Percentiles rank a stretch among this genome's conserved stretches.
These are phyloP conservation scores for Pseudoscleropodium purum DNA, from an alignment of 225 moss, liverwort and hornwort species.

Conservation along the genomic window DNA sequence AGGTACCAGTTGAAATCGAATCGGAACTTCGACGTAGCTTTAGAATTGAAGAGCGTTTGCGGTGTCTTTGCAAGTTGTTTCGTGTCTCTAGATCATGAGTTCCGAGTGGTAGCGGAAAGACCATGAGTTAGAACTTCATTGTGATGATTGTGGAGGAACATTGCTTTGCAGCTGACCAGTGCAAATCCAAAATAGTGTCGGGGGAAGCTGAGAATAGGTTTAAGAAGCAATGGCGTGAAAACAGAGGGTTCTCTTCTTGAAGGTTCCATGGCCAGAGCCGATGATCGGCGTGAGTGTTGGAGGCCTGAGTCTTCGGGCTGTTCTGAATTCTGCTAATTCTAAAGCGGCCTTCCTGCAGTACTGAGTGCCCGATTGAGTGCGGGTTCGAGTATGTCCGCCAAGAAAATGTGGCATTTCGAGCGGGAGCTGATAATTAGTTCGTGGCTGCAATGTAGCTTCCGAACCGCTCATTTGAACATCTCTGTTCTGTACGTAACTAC, in stretches of 20 bases:
- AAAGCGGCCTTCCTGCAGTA: neutral
- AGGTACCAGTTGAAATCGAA: neutral
- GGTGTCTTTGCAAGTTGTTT: neutral
- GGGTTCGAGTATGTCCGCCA: neutral
- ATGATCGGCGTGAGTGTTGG: neutral
- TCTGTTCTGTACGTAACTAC: neutral
- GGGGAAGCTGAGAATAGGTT: neutral
- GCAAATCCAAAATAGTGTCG: neutral
- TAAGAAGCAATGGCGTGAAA: neutral
- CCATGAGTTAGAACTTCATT: neutral
- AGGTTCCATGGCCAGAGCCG: neutral
- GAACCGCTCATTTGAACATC: neutral
- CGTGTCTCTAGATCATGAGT: neutral
- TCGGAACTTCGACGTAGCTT: neutral
- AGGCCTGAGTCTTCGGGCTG: neutral
- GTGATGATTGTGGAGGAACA: neutral
- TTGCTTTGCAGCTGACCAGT: neutral
- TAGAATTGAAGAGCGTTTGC: neutral
- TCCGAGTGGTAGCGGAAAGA: neutral
- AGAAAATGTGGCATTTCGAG: neutral
- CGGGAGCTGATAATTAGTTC: neutral
- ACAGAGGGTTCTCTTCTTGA: neutral
- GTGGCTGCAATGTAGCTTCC: neutral
- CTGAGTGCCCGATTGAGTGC: neutral
- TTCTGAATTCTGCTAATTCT: neutral